Evolutionary conservation across 2,329 filamentous ascomycete genomes (phyloP).

Genomic region (Penicillium capsulatum): DNA sequence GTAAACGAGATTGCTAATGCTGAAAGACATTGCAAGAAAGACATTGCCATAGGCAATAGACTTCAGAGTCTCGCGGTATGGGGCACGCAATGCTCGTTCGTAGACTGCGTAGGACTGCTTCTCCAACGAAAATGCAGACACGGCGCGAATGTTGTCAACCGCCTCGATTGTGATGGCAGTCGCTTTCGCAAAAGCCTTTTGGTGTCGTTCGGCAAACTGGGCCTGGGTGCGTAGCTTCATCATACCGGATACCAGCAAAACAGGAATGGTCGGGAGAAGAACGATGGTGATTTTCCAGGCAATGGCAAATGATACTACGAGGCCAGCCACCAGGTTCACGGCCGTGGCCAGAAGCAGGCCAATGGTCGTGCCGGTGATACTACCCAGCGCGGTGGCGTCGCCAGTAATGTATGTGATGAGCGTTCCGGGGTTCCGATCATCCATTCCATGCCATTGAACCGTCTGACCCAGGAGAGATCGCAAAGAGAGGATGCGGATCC

Average conservation of each 20-base stretch:
- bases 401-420: constrained; percentile 65
- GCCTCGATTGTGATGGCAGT: constrained; percentile 51
- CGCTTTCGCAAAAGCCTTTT: constrained; percentile 49
- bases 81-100: constrained; percentile 41
- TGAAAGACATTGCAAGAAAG: constrained; percentile 2
- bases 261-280: constrained; percentile 62
- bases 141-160: constrained; percentile 49
- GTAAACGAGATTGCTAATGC: constrained; percentile 2
- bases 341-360: constrained; percentile 65
- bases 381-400: constrained; percentile 62
- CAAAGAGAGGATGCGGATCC: constrained; percentile 59
- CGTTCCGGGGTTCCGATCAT: constrained; percentile 56
- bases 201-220: constrained; percentile 53
- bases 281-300: constrained; percentile 74
- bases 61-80: constrained; percentile 44
- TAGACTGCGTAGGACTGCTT: constrained; percentile 46
- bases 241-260: constrained; percentile 64
- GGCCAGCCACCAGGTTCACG: constrained; percentile 63
- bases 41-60: constrained; percentile 2
- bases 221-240: constrained; percentile 62
- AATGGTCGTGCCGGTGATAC: constrained; percentile 65
- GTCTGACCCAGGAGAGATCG: constrained; percentile 61
- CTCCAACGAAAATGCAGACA: constrained; percentile 51
- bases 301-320: constrained; percentile 64
- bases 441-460: constrained; percentile 64